Evolutionary conservation across 2,329 filamentous ascomycete species (phyloP), one percentile per base, ranked within the genome.

Genomic region (Penicillium sp.): DNA sequence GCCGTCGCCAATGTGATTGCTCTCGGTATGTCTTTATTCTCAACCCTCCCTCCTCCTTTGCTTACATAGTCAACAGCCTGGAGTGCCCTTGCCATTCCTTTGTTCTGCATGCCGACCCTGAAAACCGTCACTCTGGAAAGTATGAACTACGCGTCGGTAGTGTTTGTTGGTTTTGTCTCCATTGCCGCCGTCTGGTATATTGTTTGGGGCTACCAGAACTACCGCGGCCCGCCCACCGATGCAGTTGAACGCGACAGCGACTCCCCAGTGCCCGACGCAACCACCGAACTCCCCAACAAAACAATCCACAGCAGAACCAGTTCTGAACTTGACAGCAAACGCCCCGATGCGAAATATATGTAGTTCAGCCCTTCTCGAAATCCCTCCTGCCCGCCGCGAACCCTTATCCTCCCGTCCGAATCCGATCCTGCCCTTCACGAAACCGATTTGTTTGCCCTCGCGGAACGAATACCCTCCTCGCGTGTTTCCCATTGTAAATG

Each of bases 91-190:
- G 84, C 82, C 28, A 79, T 87, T 42, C 84, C 85, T 1, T 77
- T 88, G 13, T 88, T 88, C 74, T 88, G 59, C 34, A 65, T 65
- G 62, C 62, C 61, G 0, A 77, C 80, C 0, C 68, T 68, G 35
- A 70, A 86, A n/a, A 81, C 81, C 5, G 81, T 85, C 31, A 77
- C 75, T 0, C 67, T 76, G 5, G 63, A 69, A 14, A 76, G 73
- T 31, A 84, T 87, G 74, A 89, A 89, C 74, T 89, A 87, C 66
- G 85, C 84, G 1, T 81, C 81, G 11, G 85, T 82, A 27, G 85
- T 89, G n/a, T 87, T 88, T 56, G 77, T 84, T 22, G 82, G 74
- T 4, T 84, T 86, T 51, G 76, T 79, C 44, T 40, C 72, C 31
- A 75, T 87, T 47, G 79, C 85, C 1, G 75, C 73, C 8, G 65